Evolutionary conservation across 352 stramenopile genomes (phyloP), one percentile per base, ranked within the genome.

Genomic region (Pythium diclinum): DNA sequence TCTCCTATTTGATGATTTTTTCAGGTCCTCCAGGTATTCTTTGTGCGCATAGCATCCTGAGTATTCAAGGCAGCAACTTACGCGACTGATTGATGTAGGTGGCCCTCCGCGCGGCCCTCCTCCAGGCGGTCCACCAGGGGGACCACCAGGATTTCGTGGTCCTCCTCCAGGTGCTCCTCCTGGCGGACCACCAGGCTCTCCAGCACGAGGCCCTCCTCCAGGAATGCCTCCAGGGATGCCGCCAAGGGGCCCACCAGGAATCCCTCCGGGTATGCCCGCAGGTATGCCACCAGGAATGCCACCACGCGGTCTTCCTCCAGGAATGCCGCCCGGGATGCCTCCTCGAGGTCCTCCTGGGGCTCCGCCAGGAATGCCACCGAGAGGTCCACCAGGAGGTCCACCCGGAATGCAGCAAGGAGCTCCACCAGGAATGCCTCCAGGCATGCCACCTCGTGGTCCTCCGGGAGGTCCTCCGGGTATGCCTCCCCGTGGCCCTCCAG

Each of bases 391-490:
- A 19, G 59, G 76, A 6, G 63, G 72, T 16, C 81, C 82, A 21
- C 69, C 75, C 59, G 71, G 81, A 46, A 83, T 79, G 68, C 69
- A 65, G 40, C 71, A 65, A 16, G 60, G 65, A 23, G 62, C 60
- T 61, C 59, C 53, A 17, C 62, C 61, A 13, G 64, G 61, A 33
- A 62, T 57, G 52, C 61, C 52, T 17, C 61, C 52, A 64, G 61
- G 69, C 25, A 75, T 77, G 58, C 63, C 66, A 9, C 67, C 65
- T 6, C 44, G 69, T 21, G 61, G 53, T 21, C 17, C 47, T 6
- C 34, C 55, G 6, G 36, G 56, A 11, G 40, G 28, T 38, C 57
- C 57, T 13, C 57, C 56, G 14, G 38, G 56, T 1, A 34, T 30
- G 17, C 58, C 46, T 5, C 58, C 59, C 6, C 19, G 59, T 14